Conservation (phyloP, 805 yeast genomes). For the Metschnikowia colocasiae region DNA sequence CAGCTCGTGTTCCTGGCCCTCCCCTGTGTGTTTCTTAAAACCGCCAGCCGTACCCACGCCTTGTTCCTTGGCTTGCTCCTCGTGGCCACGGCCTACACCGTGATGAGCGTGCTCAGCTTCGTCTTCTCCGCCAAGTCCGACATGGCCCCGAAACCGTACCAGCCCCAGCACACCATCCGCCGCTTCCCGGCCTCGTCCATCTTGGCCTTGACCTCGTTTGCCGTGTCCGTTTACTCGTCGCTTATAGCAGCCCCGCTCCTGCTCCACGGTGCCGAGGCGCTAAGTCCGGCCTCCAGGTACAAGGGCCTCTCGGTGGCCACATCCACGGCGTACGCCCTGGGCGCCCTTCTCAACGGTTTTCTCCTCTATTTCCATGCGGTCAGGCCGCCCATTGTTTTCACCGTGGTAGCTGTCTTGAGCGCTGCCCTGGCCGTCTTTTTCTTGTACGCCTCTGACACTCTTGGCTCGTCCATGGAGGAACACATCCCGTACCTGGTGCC, state of each 20-base stretch:
- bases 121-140: conserved; percentile 22
- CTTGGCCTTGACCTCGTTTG: conserved; percentile 42
- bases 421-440: background rate
- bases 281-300: conserved; percentile 42
- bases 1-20: conserved; percentile 40
- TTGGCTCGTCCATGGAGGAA: background rate
- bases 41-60: conserved; percentile 45
- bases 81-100: conserved; percentile 32
- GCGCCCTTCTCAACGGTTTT: background rate
- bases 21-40: conserved; percentile 43
- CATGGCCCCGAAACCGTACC: conserved; percentile 21
- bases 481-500: background rate
- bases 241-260: conserved; percentile 46
- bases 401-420: background rate
- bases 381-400: background rate
- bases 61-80: conserved; percentile 42
- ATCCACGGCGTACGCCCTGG: conserved; percentile 8
- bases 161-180: conserved; percentile 29
- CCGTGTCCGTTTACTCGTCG: conserved; percentile 45
- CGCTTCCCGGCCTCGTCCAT: conserved; percentile 40
- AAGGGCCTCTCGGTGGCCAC: conserved; percentile 12
- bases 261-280: conserved; percentile 49
- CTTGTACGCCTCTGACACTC: background rate
- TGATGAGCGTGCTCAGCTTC: conserved; percentile 36
- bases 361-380: background rate